Evolutionary conservation across 2,329 filamentous ascomycete genomes (phyloP).

Genomic region (Colletotrichum endophyticum): DNA sequence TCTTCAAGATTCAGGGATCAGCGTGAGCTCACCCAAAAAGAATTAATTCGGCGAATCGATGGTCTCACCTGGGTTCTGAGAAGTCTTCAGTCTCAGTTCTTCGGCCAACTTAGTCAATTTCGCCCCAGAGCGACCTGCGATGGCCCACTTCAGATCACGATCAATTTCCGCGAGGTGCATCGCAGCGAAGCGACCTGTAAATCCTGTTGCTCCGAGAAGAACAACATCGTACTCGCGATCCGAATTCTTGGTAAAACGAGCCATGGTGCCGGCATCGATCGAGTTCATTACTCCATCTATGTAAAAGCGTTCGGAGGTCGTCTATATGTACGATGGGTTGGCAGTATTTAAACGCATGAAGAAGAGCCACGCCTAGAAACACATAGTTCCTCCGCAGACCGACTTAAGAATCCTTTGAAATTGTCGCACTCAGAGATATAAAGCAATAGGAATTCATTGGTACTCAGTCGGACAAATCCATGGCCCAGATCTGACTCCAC

Average conservation of each 20-base stretch:
- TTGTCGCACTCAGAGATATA: background rate
- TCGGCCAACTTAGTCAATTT: background rate
- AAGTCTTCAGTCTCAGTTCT: background rate
- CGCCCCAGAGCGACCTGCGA: background rate
- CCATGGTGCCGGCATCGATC: background rate
- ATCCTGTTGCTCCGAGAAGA: background rate
- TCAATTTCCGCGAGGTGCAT: background rate
- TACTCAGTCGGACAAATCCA: background rate
- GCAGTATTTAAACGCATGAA: background rate
- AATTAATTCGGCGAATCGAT: background rate
- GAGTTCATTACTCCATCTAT: background rate
- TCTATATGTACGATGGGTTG: background rate
- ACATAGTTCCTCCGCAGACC: background rate
- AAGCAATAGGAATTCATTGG: background rate
- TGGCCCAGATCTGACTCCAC: background rate
- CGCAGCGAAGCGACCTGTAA: background rate
- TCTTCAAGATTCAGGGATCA: background rate
- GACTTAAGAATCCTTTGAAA: background rate
- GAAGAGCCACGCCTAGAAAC: background rate
- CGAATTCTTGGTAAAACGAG: background rate
- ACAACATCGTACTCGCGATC: background rate
- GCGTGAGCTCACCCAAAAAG: background rate
- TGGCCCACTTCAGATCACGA: background rate
- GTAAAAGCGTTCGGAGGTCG: background rate
- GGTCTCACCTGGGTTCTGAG: background rate